Evolutionary conservation across 164 flowering plant species (phyloP), one percentile per base, ranked within the genome.

Genomic region (Aristolochia californica): DNA sequence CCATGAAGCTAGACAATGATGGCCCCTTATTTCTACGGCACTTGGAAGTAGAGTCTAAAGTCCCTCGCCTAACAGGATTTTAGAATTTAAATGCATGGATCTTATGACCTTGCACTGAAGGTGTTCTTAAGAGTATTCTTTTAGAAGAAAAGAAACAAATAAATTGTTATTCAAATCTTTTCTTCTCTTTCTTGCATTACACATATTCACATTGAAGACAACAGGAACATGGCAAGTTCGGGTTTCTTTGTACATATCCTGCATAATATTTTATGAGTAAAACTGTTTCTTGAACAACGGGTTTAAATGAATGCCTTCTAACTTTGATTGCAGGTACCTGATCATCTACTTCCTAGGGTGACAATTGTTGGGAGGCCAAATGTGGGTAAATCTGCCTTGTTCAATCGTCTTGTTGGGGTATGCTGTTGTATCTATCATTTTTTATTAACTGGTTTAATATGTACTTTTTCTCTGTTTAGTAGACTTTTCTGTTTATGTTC

Each of bases 401-500:
- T 93, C 53, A 93, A 93, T 70, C 89, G 96, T 38, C 94, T 93
- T 66, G 94, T 89, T 65, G 96, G 97, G 94, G 98, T 93, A 83
- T 30, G 21, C 13, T 66, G 24, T 45, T 63, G 21, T 45, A n/a
- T 24, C 24, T 38, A 34, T 48, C 24, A 55, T 14, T 28, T 38
- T 63, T 21, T 18, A 26, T 26, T 45, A 13, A 14, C 30, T 22
- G 5, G 25, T 15, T 1, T 40, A 24, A 20, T n/a, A 34, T 34
- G 1, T 34, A 0, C 1, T 8, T 34, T 34, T 34, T 34, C 40
- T 34, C 40, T 3, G 4, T 5, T 2, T 34, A 12, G 11, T 34
- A 34, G 10, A 34, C 40, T 34, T 34, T 7, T 8, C 40, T 7
- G 40, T 5, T 8, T 34, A 34, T 8, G 40, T 34, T 34, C 10